Conservation (phyloP, 805 yeast genomes). For the Nakazawaea holstii region DNA sequence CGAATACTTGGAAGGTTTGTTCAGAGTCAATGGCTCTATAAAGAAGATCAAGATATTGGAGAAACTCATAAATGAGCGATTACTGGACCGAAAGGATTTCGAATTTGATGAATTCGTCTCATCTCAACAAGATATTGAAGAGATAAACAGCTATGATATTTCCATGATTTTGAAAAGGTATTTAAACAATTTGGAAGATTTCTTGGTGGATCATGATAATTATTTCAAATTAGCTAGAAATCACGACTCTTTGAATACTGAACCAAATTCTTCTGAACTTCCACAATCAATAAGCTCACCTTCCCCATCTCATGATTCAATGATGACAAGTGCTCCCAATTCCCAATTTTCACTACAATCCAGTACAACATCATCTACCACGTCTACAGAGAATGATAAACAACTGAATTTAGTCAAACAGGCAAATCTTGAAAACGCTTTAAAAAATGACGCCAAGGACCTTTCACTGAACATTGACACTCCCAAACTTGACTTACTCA, state of each 20-base stretch:
- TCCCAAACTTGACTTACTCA: slow-evolving; percentile 25
- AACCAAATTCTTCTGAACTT: not conserved
- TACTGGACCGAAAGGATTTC: not conserved
- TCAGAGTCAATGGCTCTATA: slow-evolving; percentile 30
- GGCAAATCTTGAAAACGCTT: not conserved
- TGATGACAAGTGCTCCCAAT: slow-evolving; percentile 7
- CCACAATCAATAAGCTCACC: slow-evolving; percentile 5
- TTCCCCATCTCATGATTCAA: not conserved
- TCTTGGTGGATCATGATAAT: slow-evolving; percentile 20
- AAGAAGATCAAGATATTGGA: slow-evolving; percentile 27
- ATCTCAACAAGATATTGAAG: slow-evolving; percentile 16
- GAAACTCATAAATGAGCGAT: slow-evolving; percentile 15
- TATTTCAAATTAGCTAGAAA: slow-evolving; percentile 3
- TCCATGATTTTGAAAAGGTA: slow-evolving; percentile 31
- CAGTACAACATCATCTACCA: slow-evolving; percentile 10
- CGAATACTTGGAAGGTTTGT: slow-evolving; percentile 28
- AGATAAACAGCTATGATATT: slow-evolving; percentile 26
- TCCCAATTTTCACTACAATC: slow-evolving; percentile 12
- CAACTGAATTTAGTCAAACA: not conserved
- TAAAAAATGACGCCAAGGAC: not conserved
- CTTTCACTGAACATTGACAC: slow-evolving; percentile 17
- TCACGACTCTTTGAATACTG: slow-evolving; percentile 2
- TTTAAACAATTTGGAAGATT: slow-evolving; percentile 25
- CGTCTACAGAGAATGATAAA: not conserved
- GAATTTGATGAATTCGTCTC: slow-evolving; percentile 13